These are phyloP conservation scores for Dothistroma septosporum DNA, from an alignment of 2,329 filamentous ascomycete genomes.

Conservation along the genomic window DNA sequence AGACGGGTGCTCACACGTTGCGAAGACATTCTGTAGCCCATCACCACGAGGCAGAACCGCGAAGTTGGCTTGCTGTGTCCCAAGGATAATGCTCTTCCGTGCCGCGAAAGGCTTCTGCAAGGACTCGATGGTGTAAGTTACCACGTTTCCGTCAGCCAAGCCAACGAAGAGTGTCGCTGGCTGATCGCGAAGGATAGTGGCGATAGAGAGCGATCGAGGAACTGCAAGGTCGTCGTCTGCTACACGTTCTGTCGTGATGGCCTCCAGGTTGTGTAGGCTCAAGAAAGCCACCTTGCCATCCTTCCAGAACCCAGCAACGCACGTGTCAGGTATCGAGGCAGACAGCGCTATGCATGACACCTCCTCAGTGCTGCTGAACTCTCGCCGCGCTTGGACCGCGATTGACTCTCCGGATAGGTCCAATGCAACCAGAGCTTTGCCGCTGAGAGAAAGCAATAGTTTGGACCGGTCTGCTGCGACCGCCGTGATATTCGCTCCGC, in stretches of 20 bases:
- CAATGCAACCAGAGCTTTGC: slow-evolving; percentile 67
- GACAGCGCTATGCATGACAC: slow-evolving; percentile 81
- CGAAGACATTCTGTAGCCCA: slow-evolving; percentile 75
- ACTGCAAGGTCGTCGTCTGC: slow-evolving; percentile 63
- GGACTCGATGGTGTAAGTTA: slow-evolving; percentile 71
- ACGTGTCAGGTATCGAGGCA: slow-evolving; percentile 58
- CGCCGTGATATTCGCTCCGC: slow-evolving; percentile 62
- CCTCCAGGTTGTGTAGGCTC: slow-evolving; percentile 61
- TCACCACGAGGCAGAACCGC: slow-evolving; percentile 68
- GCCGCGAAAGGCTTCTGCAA: slow-evolving; percentile 61
- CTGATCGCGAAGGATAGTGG: slow-evolving; percentile 65
- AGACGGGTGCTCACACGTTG: slow-evolving; percentile 89
- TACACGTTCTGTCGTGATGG: slow-evolving; percentile 59
- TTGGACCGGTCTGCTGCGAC: slow-evolving; percentile 69
- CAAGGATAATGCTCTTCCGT: slow-evolving; percentile 77
- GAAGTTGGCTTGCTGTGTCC: slow-evolving; percentile 78
- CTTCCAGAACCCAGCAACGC: slow-evolving; percentile 83
- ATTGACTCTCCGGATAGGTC: slow-evolving; percentile 56
- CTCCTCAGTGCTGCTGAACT: slow-evolving; percentile 65
- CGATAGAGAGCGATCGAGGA: slow-evolving; percentile 75
- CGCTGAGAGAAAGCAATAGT: slow-evolving; percentile 71
- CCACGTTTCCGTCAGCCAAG: slow-evolving; percentile 86
- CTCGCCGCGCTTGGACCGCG: slow-evolving; percentile 54
- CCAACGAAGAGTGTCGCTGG: slow-evolving; percentile 78
- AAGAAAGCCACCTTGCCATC: slow-evolving; percentile 75